These are phyloP conservation scores for Tuber microsphaerosporum DNA, from an alignment of 495 filamentous ascomycete species.

Conservation along the genomic window DNA sequence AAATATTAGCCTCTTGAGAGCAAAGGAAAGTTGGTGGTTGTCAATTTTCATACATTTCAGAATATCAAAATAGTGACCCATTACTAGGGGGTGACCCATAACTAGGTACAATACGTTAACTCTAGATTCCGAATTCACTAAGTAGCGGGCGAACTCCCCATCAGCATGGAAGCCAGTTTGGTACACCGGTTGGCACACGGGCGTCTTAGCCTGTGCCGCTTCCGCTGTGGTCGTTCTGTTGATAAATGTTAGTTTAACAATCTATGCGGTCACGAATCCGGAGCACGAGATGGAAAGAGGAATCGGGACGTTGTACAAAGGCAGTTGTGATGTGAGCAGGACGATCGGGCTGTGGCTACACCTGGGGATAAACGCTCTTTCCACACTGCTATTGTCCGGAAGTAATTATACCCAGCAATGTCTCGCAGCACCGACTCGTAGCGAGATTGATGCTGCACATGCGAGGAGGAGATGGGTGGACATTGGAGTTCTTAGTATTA, in stretches of 20 bases:
- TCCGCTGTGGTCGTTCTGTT: no score
- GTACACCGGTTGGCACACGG: no score
- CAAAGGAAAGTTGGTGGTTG: no score
- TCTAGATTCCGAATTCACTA: background rate
- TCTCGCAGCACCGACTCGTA: slow-evolving; percentile 38
- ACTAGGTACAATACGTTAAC: no score
- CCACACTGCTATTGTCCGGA: slow-evolving; percentile 33
- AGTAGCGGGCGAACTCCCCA: background rate
- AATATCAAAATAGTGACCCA: no score
- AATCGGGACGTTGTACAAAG: slow-evolving; percentile 14
- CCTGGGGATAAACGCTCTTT: slow-evolving; percentile 37
- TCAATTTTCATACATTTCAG: no score
- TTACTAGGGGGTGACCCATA: no score
- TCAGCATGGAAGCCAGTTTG: no score
- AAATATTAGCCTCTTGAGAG: no score
- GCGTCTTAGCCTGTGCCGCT: no score
- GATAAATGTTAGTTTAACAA: no score
- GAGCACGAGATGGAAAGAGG: background rate
- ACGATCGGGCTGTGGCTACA: slow-evolving; percentile 23
- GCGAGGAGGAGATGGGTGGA: slow-evolving; percentile 28
- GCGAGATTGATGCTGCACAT: slow-evolving; percentile 40
- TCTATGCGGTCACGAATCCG: no score
- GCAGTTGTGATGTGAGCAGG: slow-evolving; percentile 24
- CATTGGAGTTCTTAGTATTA: slow-evolving; percentile 40
- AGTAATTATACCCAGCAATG: slow-evolving; percentile 41